A percentile compares a stretch with the other conserved stretches of the same genome.
These are phyloP conservation scores for Ophiostoma piceae DNA, from an alignment of 2,329 filamentous ascomycete species.

Conservation along the genomic window DNA sequence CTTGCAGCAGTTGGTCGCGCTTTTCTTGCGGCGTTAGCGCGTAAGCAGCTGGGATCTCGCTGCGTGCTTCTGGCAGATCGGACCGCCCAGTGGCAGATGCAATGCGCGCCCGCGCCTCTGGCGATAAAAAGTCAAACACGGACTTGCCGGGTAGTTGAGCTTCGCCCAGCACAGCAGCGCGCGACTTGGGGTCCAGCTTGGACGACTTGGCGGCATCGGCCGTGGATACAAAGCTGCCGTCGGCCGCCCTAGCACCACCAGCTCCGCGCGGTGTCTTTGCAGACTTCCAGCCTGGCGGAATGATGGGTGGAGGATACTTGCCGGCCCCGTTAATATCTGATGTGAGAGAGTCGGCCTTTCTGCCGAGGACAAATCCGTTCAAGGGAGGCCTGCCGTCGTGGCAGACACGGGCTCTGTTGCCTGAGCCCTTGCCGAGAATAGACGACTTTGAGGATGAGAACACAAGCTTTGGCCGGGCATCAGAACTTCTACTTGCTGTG, in stretches of 20 bases:
- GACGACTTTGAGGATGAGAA: slow-evolving; percentile 59
- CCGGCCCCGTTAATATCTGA: slow-evolving; percentile 40
- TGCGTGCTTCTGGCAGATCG: slow-evolving; percentile 70
- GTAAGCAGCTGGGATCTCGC: slow-evolving; percentile 65
- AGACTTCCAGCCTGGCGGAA: slow-evolving; percentile 71
- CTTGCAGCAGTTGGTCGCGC: slow-evolving; percentile 51
- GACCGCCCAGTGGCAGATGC: slow-evolving; percentile 67
- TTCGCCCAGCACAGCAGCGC: slow-evolving; percentile 78
- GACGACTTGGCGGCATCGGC: slow-evolving; percentile 74
- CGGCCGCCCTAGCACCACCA: slow-evolving; percentile 18
- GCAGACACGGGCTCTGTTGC: slow-evolving; percentile 57
- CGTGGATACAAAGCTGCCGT: slow-evolving; percentile 54
- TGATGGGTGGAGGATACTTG: slow-evolving; percentile 58
- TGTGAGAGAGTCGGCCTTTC: slow-evolving; percentile 44
- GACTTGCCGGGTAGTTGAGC: slow-evolving; percentile 81
- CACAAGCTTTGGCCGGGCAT: slow-evolving; percentile 53
- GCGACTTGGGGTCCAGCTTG: slow-evolving; percentile 65
- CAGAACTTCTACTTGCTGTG: slow-evolving; percentile 39
- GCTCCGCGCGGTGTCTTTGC: slow-evolving; percentile 40
- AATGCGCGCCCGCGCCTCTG: slow-evolving; percentile 70
- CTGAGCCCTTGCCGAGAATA: slow-evolving; percentile 37
- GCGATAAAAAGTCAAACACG: slow-evolving; percentile 85
- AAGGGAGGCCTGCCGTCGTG: slow-evolving; percentile 77
- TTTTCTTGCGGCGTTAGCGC: slow-evolving; percentile 59
- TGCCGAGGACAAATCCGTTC: slow-evolving; percentile 71